Evolutionary conservation across 73 alveolate species (phyloP), one percentile per base, ranked within the genome.

Genomic region (Paramecium pentaurelia): DNA sequence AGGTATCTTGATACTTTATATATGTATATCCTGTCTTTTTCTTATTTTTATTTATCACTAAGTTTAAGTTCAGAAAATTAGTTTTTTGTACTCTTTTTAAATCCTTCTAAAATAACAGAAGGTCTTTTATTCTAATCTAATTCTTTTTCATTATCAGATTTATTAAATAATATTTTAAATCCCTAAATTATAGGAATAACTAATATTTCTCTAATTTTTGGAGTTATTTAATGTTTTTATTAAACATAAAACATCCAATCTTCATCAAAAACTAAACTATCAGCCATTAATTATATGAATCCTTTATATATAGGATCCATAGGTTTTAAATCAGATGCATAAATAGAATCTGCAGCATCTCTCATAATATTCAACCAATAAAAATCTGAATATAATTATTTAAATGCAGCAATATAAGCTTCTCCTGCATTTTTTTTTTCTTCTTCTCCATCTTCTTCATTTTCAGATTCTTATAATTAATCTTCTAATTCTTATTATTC

Each of bases 371-470:
- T 80, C n/a, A 32, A 47, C 36, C 47, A 27, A 42, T 80, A 49
- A 22, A 0, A 80, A 20, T 80, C 91, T 25, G 14, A 18, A 80
- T 80, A 80, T 12, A 80, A 18, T 25, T 80, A 12, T 45, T 80
- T 28, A 27, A 25, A 18, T 32, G 91, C 91, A 10, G 32, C 34
- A 14, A 32, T 80, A 36, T 80, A 80, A 44, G 47, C 91, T 47
- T 80, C 91, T n/a, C 64, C 91, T 5, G 91, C 91, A 80, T 80
- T 40, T 22, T 80, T 80, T 80, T 49, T 49, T 47, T 49, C 71
- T 4, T 47, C 75, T 45, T 80, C 75, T 9, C 51, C 91, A 42
- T 80, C 77, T 12, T 80, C 91, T 22, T 47, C 91, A 8, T 47
- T 64, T 20, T 80, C 91, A 4, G 47, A 34, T 45, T 80, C 91